Percentiles rank a stretch among this genome's conserved stretches.
phyloP scores from a whole-genome alignment of 2,329 filamentous ascomycete species.

The Colletotrichum gigasporum region DNA sequence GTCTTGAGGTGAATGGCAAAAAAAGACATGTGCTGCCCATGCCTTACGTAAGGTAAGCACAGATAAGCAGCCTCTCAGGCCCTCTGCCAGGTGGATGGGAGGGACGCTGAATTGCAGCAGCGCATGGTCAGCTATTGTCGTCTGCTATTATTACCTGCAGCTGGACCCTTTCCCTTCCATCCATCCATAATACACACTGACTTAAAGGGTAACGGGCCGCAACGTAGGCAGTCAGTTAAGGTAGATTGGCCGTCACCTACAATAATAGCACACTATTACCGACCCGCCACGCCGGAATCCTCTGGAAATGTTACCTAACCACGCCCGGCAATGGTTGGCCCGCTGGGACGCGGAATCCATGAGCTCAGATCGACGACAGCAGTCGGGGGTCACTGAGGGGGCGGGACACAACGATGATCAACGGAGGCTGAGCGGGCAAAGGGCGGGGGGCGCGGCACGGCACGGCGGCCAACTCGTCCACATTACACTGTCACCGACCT shows the following conservation, averaged over 20 bases:
- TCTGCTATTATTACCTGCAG: too few relatives aligned
- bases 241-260: too few relatives aligned
- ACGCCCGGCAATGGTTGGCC: neutral
- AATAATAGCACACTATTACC: neutral
- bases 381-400: neutral
- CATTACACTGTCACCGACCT: neutral
- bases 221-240: too few relatives aligned
- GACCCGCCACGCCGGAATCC: slow-evolving; percentile 1
- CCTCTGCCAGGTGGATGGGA: too few relatives aligned
- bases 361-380: slow-evolving; percentile 14
- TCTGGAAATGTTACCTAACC: slow-evolving; percentile 4
- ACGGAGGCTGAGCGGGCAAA: slow-evolving; percentile 7
- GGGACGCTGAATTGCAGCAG: too few relatives aligned
- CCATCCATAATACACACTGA: too few relatives aligned
- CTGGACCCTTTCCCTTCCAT: too few relatives aligned
- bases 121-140: too few relatives aligned
- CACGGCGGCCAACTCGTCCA: neutral
- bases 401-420: slow-evolving; percentile 3
- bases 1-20: too few relatives aligned
- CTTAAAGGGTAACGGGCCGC: too few relatives aligned
- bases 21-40: too few relatives aligned
- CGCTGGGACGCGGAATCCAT: neutral
- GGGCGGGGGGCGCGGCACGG: neutral
- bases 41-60: neutral
- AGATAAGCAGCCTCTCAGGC: too few relatives aligned